Base-by-base conservation (phyloP, 495 filamentous ascomycete species). In the Bryoglossum gracile region DNA sequence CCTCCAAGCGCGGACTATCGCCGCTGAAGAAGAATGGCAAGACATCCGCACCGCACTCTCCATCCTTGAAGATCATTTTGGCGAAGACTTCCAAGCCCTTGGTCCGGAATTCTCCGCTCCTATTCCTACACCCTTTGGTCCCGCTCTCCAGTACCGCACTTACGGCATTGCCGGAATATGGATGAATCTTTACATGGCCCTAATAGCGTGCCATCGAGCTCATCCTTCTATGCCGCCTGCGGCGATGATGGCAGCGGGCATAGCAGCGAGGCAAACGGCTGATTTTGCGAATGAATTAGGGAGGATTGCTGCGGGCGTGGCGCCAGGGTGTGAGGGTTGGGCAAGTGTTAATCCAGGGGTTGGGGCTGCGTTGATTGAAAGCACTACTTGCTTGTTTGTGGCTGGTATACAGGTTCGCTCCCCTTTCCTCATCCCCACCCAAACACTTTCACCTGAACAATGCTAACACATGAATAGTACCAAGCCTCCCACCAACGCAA, bases 161-260 rank as follows among this genome's bases (percentile, higher is more conserved):
- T 88, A 88, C 62, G 82, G 80, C 18, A 92, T 96, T 55, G 85
- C 84, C 11, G 82, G 85, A 28, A 72, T 97, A 17, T 91, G 88
- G 82, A 81, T 80, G 56, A 81, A 87, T 44, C 95, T 83, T 61
- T 84, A 90, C 66, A 84, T 86, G 63, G 82, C 80, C 2, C 73
- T 87, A 22, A 89, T 98, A 41, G 68, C 91, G 38, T 74, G 88
- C 17, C 68, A 87, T 41, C 75, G 92, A 28, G 68, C 83, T 0
- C 89, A 95, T 53, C 92, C 92, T 0, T 78, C 74, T 2, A 95
- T 96, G 89, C 92, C 89, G 4, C 87, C 91, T 0, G 76, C 87
- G n/a, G 82, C 89, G 46, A 91, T 94, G 81, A 72, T 86, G 33
- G 87, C 51, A 2, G 51, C 51, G 8, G 47, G 47, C 3, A 41